A percentile compares a stretch with the other conserved stretches of the same genome.
Evolutionary conservation across 768 basidiomycete genomes (phyloP).

Genomic region (Cystobasidium tubakii): DNA sequence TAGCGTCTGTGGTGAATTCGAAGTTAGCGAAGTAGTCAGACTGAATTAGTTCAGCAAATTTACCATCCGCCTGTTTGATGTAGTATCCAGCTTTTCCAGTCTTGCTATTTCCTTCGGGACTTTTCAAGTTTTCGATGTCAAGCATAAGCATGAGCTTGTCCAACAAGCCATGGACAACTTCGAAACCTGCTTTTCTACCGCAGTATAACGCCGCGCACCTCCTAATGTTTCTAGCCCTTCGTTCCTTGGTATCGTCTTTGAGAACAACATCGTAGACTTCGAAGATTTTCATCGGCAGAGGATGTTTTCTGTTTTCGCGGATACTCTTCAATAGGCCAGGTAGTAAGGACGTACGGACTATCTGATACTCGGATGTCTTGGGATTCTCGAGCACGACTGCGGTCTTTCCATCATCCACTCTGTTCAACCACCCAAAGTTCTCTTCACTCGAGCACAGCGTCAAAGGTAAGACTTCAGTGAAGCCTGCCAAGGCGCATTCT

Average conservation of each 20-base stretch:
- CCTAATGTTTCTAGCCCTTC: conserved; percentile 79
- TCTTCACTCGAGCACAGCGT: conserved; percentile 99
- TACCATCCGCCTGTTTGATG: conserved; percentile 77
- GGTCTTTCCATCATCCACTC: conserved; percentile 67
- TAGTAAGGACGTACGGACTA: conserved; percentile 89
- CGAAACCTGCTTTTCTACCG: conserved; percentile 89
- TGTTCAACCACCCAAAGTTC: conserved; percentile 91
- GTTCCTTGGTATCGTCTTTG: conserved; percentile 71
- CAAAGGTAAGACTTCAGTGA: conserved; percentile 89
- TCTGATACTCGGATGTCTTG: conserved; percentile 94
- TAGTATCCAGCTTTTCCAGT: conserved; percentile 75
- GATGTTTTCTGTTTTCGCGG: conserved; percentile 88
- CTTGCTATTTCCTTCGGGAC: conserved; percentile 52
- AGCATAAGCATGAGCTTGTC: conserved; percentile 95
- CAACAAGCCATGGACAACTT: conserved; percentile 88
- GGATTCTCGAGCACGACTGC: conserved; percentile 94
- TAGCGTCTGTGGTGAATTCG: conserved; percentile 60
- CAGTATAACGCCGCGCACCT: conserved; percentile 90
- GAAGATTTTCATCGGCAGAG: conserved; percentile 87
- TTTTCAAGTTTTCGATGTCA: conserved; percentile 71
- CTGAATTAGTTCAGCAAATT: conserved; percentile 45
- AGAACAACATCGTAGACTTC: conserved; percentile 89
- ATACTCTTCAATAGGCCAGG: conserved; percentile 95
- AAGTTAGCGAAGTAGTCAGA: conserved; percentile 5
- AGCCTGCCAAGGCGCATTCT: conserved; percentile 92